These are phyloP conservation scores for Skeletonema costatum DNA, from an alignment of 108 stramenopile species.

Conservation along the genomic window DNA sequence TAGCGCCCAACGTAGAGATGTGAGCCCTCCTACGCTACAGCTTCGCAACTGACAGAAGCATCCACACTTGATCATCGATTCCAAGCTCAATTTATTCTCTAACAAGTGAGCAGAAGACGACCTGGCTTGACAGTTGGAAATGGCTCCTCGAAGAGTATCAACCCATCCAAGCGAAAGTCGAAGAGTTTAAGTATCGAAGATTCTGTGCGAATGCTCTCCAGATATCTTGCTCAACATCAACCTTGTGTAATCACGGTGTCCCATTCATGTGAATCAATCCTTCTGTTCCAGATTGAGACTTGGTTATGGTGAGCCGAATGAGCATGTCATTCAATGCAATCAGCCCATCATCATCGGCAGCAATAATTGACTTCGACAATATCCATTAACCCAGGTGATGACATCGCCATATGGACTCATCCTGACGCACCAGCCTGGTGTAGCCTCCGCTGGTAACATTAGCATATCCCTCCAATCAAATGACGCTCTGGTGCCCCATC, in stretches of 20 bases:
- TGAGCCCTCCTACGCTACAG: constrained; percentile 31
- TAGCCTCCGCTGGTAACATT: constrained; percentile 30
- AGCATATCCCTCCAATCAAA: constrained; percentile 76
- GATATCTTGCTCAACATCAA: constrained; percentile 27
- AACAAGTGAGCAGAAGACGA: constrained; percentile 30
- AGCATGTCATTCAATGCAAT: constrained; percentile 66
- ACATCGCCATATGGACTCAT: constrained; percentile 60
- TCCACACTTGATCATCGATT: constrained; percentile 19
- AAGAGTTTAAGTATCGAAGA: constrained; percentile 32
- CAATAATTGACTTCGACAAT: constrained; percentile 52
- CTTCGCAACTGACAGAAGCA: constrained; percentile 22
- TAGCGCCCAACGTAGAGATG: no score
- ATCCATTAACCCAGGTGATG: constrained; percentile 38
- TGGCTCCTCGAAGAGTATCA: constrained; percentile 40
- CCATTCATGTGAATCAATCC: constrained; percentile 46
- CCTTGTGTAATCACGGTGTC: constrained; percentile 39
- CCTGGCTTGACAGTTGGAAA: constrained; percentile 38
- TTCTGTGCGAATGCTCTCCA: constrained; percentile 49
- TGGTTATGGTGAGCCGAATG: constrained; percentile 56
- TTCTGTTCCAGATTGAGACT: constrained; percentile 57
- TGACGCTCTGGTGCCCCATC: background rate
- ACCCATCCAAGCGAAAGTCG: constrained; percentile 32
- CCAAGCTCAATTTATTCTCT: constrained; percentile 40
- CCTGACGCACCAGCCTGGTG: constrained; percentile 43
- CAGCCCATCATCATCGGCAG: constrained; percentile 53